Evolutionary conservation across 495 filamentous ascomycete genomes (phyloP).

Genomic region (Lasiosphaeria miniovina): DNA sequence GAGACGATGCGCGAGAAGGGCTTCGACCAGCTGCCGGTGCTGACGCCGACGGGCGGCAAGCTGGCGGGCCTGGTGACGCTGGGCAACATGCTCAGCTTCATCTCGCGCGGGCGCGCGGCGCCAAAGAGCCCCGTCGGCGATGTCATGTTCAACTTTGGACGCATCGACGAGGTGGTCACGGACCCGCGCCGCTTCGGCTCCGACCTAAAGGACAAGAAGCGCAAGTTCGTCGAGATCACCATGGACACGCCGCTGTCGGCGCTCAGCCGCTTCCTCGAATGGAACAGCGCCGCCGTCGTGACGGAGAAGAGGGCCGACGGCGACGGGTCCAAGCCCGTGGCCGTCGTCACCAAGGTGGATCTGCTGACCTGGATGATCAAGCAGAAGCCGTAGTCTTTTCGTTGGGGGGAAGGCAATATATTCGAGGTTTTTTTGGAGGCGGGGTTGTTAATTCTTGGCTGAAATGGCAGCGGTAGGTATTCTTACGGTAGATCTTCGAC

Average conservation of each 20-base stretch:
- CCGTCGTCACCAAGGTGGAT: conserved; percentile 96
- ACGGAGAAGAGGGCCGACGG: conserved; percentile 60
- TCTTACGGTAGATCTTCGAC: conserved; percentile 13
- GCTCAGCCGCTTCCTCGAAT: conserved; percentile 90
- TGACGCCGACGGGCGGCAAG: conserved; percentile 61
- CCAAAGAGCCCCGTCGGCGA: conserved; percentile 69
- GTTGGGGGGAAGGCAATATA: conserved; percentile 4
- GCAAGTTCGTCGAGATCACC: conserved; percentile 91
- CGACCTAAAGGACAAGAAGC: conserved; percentile 44
- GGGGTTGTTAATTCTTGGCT: conserved; percentile 7
- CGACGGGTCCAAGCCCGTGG: conserved; percentile 64
- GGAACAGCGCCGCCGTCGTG: conserved; percentile 93
- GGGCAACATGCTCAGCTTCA: conserved; percentile 87
- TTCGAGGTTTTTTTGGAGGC: neutral
- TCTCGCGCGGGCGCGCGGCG: conserved; percentile 74
- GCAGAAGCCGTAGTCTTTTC: conserved; percentile 40
- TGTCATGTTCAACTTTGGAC: conserved; percentile 95
- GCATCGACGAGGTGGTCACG: conserved; percentile 81
- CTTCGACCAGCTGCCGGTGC: conserved; percentile 93
- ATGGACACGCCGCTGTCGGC: conserved; percentile 79
- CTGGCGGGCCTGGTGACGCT: conserved; percentile 91
- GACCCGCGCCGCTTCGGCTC: conserved; percentile 66
- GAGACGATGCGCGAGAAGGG: conserved; percentile 96
- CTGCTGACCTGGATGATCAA: conserved; percentile 89
- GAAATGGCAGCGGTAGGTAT: neutral